Evolutionary conservation across 345 rosid species (phyloP), one percentile per base, ranked within the genome.

Genomic region (Hirschfeldia incana): DNA sequence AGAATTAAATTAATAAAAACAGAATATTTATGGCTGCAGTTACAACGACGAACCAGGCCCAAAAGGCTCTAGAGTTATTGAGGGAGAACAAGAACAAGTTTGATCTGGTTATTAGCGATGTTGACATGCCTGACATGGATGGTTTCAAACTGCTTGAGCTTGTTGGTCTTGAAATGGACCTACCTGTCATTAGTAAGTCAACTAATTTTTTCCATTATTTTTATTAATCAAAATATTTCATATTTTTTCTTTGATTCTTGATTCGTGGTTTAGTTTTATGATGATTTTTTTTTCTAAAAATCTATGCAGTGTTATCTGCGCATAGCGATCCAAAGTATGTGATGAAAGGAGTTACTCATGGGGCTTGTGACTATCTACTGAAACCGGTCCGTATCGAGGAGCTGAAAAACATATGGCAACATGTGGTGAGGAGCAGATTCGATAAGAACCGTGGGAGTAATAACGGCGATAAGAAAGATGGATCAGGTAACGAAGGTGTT

Each of bases 81-180:
- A 91, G 97, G 1, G 94, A 89, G 77, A 87, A 86, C 86, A 92
- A 90, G 83, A 94, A 90, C 80, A 91, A 89, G 57, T 95, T 84
- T 83, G 99, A 91, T 87, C 94, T 93, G 27, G 98, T 95, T 26
- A 91, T 95, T 66, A 95, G 98, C 59, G 99, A 92, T 80, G 98
- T 95, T 60, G 91, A 93, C 88, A 95, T 95, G 99, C 99, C 99
- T 49, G 99, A 95, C 85, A 95, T 92, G 98, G 98, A 95, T 69
- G 99, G 99, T 17, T 95, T 95, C 73, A 95, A 90, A 62, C 97
- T 95, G 32, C 92, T 95, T 4, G 99, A 95, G 82, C 93, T 82
- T 33, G 98, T 93, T 69, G 99, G 99, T 75, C 92, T 95, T 30
- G 99, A 95, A 85, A 95, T 95, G 99, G 99, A 95, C 86, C 97